Percentiles rank a stretch among this genome's conserved stretches.
phyloP scores from a whole-genome alignment of 2,329 filamentous ascomycete genomes.

The Aspergillus udagawae region DNA sequence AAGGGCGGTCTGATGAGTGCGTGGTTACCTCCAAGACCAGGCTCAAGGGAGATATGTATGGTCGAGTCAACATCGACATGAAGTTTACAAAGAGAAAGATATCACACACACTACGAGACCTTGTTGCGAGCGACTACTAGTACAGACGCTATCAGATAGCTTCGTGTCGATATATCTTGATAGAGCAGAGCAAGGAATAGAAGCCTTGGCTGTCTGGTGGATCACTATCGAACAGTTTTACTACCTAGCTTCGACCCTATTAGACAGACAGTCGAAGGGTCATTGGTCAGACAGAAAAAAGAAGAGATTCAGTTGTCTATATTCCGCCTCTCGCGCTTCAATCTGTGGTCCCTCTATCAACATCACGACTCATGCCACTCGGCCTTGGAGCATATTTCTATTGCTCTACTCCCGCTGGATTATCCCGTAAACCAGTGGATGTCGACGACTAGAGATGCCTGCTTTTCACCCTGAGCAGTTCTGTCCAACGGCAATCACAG shows the following conservation, averaged over 20 bases:
- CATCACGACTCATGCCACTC: slow-evolving; percentile 16
- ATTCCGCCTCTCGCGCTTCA: slow-evolving; percentile 33
- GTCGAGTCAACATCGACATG: slow-evolving; percentile 17
- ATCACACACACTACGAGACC: slow-evolving; percentile 26
- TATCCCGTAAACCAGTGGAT: slow-evolving; percentile 26
- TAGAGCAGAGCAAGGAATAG: slow-evolving; percentile 58
- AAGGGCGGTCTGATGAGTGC: slow-evolving; percentile 6
- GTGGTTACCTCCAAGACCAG: slow-evolving; percentile 5
- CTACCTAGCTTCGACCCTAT: slow-evolving; percentile 68
- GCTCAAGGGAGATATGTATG: slow-evolving; percentile 14
- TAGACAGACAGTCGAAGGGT: slow-evolving; percentile 63
- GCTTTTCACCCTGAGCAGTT: slow-evolving; percentile 3
- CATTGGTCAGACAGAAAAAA: slow-evolving; percentile 31
- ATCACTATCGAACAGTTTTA: slow-evolving; percentile 41
- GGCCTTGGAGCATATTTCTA: slow-evolving; percentile 13
- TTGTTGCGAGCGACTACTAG: slow-evolving; percentile 41
- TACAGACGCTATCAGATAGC: slow-evolving; percentile 56
- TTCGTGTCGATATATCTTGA: slow-evolving; percentile 66
- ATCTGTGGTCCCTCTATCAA: slow-evolving; percentile 20
- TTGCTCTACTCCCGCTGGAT: slow-evolving; percentile 20
- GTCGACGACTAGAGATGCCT: slow-evolving; percentile 15
- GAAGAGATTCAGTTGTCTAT: slow-evolving; percentile 35
- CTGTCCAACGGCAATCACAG: slow-evolving; percentile 2
- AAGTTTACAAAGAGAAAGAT: slow-evolving; percentile 22
- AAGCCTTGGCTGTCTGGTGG: slow-evolving; percentile 35